These are phyloP conservation scores for Cordyceps javanica DNA, from an alignment of 2,329 filamentous ascomycete species.

Conservation along the genomic window DNA sequence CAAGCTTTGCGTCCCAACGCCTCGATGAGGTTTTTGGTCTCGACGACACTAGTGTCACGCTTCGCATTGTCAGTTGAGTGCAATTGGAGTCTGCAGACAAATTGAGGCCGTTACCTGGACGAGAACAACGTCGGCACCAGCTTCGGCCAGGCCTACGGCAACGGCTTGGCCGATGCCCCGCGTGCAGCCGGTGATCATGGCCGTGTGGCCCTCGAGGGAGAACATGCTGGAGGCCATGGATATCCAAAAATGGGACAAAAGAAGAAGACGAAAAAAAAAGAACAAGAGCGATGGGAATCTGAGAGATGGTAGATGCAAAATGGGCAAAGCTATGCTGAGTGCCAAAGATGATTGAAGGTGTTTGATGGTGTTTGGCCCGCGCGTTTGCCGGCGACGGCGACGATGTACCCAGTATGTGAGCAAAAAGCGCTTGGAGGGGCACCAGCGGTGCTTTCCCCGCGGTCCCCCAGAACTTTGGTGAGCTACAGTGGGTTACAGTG, in stretches of 20 bases:
- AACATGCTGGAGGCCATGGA: constrained; percentile 40
- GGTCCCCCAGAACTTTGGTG: neutral
- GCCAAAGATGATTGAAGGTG: neutral
- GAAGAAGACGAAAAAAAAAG: neutral
- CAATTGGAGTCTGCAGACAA: neutral
- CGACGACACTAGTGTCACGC: constrained; percentile 35
- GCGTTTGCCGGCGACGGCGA: neutral
- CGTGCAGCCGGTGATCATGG: constrained; percentile 51
- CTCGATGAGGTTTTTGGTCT: constrained; percentile 57
- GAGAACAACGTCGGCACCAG: constrained; percentile 50
- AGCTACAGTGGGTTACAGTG: neutral
- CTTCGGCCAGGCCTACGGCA: constrained; percentile 52
- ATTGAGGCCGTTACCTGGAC: constrained; percentile 38
- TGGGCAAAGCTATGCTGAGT: neutral
- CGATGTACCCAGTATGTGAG: no score
- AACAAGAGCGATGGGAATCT: neutral
- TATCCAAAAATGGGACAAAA: no score
- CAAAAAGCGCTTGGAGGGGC: constrained; percentile 7
- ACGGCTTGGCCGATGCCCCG: constrained; percentile 53
- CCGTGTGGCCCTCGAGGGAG: constrained; percentile 50
- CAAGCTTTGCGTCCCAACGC: constrained; percentile 58
- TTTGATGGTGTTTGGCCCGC: neutral
- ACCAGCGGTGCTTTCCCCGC: neutral
- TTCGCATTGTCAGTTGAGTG: constrained; percentile 18
- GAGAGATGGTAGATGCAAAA: neutral